Base-by-base conservation (phyloP, 2,329 filamentous ascomycete species). In the Trichoderma koningiopsis region DNA sequence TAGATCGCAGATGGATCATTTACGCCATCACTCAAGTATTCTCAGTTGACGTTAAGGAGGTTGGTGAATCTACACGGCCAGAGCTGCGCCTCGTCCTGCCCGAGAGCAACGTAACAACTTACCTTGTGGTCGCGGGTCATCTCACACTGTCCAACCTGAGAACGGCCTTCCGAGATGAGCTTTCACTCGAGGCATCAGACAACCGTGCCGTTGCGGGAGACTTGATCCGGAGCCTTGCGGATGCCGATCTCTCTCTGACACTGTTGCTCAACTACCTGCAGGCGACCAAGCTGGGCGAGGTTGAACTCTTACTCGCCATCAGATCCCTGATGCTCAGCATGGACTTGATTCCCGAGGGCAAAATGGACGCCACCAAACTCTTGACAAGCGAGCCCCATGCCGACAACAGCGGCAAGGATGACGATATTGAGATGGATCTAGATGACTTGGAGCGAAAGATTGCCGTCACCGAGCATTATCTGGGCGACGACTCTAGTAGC, bases 291-390 rank as follows among this genome's bases (percentile, higher is more conserved):
- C 83, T 93, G 22, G 87, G 88, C 4, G 83, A 91, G 52, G 80
- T 85, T 4, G 91, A 94, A 76, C 83, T 94, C 6, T 84, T 93
- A 2, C 82, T 89, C 68, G 87, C 89, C 4, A 86, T 94, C 64
- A 86, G 88, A 65, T 80, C 87, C 2, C 82, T 94, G 19, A 91
- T 94, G 82, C 84, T 87, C 58, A 93, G 89, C 73, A 84, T 94
- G 52, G 90, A 91, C 70, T 77, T 89, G 40, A 81, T 88, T 27
- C 81, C 83, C 37, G 83, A 85, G 62, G 79, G 73, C 68, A 79
- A 74, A 72, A 72, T 74, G 62, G 79, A 73, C 16, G 74, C 70
- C 27, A 77, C 72, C 31, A 80, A 80, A 66, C 75, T 80, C 6
- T 61, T 78, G 64, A 76, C 75, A 52, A 75, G 74, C 29, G 78